Evolutionary conservation across 305 asterid species (phyloP).

Genomic region (Lippia alba): DNA sequence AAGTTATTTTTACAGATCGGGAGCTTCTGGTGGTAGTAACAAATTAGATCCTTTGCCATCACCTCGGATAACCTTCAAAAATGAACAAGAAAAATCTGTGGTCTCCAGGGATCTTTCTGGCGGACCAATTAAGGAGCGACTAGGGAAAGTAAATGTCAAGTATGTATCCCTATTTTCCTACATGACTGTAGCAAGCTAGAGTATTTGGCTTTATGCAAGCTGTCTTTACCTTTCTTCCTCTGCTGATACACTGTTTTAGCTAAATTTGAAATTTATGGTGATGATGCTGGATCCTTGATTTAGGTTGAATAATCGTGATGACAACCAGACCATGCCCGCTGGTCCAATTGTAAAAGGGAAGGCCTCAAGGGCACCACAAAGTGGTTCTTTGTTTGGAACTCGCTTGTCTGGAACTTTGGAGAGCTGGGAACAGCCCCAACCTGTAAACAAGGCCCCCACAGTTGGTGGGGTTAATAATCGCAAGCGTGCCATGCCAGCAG

Average conservation of each 20-base stretch:
- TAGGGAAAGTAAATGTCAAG: constrained; percentile 81
- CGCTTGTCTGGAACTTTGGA: constrained; percentile 73
- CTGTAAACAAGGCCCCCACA: constrained; percentile 59
- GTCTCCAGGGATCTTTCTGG: constrained; percentile 66
- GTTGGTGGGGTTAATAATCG: constrained; percentile 72
- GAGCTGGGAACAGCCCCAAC: constrained; percentile 85
- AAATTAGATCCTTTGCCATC: constrained; percentile 72
- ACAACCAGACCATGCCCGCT: constrained; percentile 52
- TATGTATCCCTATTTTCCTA: constrained; percentile 43
- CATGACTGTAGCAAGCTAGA: neutral
- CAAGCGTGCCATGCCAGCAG: constrained; percentile 79
- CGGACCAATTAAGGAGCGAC: constrained; percentile 75
- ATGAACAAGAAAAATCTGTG: constrained; percentile 71
- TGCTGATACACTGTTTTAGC: neutral
- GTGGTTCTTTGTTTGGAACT: constrained; percentile 57
- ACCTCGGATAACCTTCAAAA: constrained; percentile 66
- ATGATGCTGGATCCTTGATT: constrained; percentile 35
- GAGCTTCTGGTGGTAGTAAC: constrained; percentile 58
- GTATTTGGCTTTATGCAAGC: neutral
- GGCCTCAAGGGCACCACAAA: constrained; percentile 90
- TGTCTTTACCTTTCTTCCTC: constrained; percentile 10
- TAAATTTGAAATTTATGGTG: constrained; percentile 12
- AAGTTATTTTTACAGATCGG: constrained; percentile 59
- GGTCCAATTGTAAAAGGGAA: constrained; percentile 79
- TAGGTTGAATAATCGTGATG: constrained; percentile 90